A percentile compares a stretch with the other conserved stretches of the same genome.
Evolutionary conservation across 352 stramenopile species (phyloP).

Genomic region (Pythium aphanidermatum): DNA sequence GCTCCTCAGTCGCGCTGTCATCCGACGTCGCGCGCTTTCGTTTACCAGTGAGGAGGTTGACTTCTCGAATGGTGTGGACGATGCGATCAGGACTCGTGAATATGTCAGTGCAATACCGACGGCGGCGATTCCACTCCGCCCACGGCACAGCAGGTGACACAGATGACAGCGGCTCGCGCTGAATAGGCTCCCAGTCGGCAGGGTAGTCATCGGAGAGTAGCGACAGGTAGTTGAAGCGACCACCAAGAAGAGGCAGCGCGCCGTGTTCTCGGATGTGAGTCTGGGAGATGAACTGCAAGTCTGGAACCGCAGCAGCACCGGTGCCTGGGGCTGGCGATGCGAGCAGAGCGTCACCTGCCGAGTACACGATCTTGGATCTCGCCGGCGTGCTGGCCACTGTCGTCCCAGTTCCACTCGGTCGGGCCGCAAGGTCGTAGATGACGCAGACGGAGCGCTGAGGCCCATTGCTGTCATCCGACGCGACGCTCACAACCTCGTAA

Average conservation of each 20-base stretch:
- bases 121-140: slow-evolving; percentile 19
- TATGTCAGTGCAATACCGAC: slow-evolving; percentile 18
- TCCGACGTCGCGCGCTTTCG: slow-evolving; percentile 5
- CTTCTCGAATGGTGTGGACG: slow-evolving; percentile 12
- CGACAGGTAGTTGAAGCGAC: slow-evolving; percentile 51
- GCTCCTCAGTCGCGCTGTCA: slow-evolving; percentile 5
- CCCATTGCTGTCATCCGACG: not conserved
- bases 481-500: slow-evolving; percentile 24
- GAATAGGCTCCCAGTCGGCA: slow-evolving; percentile 29
- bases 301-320: not conserved
- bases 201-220: slow-evolving; percentile 46
- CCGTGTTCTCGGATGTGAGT: slow-evolving; percentile 32
- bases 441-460: slow-evolving; percentile 13
- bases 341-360: slow-evolving; percentile 2
- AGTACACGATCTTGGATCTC: slow-evolving; percentile 17
- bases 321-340: slow-evolving; percentile 1
- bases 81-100: slow-evolving; percentile 5
- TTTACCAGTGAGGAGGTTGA: slow-evolving; percentile 10
- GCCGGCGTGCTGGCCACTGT: not conserved
- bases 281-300: slow-evolving; percentile 34
- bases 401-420: not conserved
- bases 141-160: slow-evolving; percentile 2
- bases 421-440: slow-evolving; percentile 15
- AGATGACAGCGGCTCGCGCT: slow-evolving; percentile 9
- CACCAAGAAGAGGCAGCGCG: slow-evolving; percentile 37